These are phyloP conservation scores for Lolium rigidum DNA, from an alignment of 176 grass and related monocot genomes.

Conservation along the genomic window DNA sequence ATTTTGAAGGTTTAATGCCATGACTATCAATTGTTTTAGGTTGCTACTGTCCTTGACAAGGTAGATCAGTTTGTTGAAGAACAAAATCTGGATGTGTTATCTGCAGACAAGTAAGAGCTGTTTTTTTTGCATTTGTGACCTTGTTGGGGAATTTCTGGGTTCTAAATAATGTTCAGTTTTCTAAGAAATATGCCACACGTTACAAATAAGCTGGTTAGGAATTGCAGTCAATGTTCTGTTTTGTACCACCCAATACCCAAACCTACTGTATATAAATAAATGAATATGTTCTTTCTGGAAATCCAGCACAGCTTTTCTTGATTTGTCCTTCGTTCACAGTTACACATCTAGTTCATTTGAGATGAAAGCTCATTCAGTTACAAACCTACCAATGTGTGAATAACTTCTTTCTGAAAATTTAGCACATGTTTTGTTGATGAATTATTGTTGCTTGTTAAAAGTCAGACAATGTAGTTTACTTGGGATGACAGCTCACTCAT, in stretches of 20 bases:
- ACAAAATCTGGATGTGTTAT: slow-evolving; percentile 58
- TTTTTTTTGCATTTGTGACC: slow-evolving; percentile 17
- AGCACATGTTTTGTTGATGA: slow-evolving; percentile 19
- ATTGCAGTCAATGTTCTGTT: neutral
- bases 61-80: slow-evolving; percentile 61
- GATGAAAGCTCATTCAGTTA: slow-evolving; percentile 18
- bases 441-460: slow-evolving; percentile 27
- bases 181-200: neutral
- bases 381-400: slow-evolving; percentile 29
- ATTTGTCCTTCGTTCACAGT: slow-evolving; percentile 19
- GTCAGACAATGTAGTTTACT: slow-evolving; percentile 24
- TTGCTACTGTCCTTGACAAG: slow-evolving; percentile 52
- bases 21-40: slow-evolving; percentile 38
- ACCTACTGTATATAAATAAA: slow-evolving; percentile 13
- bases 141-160: neutral
- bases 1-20: slow-evolving; percentile 3
- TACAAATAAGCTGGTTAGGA: slow-evolving; percentile 15
- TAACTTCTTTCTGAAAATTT: slow-evolving; percentile 25
- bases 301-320: neutral
- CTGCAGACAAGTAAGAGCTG: slow-evolving; percentile 62
- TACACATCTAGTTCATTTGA: slow-evolving; percentile 22
- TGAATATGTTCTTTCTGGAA: slow-evolving; percentile 27
- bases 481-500: slow-evolving; percentile 19
- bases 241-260: slow-evolving; percentile 18
- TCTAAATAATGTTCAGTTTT: slow-evolving; percentile 25